Evolutionary conservation across 176 grass and related monocot genomes (phyloP).

Genomic region (Secale cereale): DNA sequence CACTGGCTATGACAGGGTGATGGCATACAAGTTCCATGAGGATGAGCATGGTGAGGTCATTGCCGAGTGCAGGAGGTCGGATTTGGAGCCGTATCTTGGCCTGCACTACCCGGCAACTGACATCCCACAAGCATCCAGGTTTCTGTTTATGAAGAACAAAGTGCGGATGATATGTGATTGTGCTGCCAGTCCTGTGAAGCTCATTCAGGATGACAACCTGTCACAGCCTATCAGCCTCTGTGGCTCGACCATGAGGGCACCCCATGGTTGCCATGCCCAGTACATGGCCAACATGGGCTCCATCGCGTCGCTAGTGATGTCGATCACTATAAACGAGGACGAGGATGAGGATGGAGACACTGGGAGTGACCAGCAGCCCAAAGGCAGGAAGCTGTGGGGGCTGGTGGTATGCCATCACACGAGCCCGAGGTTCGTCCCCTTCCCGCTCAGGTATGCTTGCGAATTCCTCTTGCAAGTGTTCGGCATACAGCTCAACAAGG

Average conservation of each 20-base stretch:
- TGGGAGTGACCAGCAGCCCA: constrained; percentile 43
- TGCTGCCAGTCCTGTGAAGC: constrained; percentile 48
- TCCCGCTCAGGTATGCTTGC: constrained; percentile 91
- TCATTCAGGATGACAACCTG: constrained; percentile 76
- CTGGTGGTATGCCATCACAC: constrained; percentile 94
- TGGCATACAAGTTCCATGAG: constrained; percentile 97
- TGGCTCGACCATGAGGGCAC: constrained; percentile 82
- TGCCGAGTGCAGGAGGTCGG: constrained; percentile 78
- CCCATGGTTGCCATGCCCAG: constrained; percentile 88
- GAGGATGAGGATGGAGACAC: constrained; percentile 51
- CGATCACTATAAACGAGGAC: constrained; percentile 74
- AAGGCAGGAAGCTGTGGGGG: constrained; percentile 81
- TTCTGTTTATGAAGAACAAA: constrained; percentile 99
- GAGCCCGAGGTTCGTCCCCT: constrained; percentile 74
- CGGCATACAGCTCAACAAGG: constrained; percentile 85
- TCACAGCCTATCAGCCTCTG: constrained; percentile 62
- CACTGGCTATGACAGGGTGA: constrained; percentile 86
- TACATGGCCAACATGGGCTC: constrained; percentile 99
- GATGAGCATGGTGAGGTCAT: constrained; percentile 97
- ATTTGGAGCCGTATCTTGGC: constrained; percentile 87
- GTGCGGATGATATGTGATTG: constrained; percentile 92
- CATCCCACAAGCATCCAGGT: constrained; percentile 84
- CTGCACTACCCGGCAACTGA: constrained; percentile 96
- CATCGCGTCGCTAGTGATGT: constrained; percentile 86
- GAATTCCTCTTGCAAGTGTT: constrained; percentile 98